Conservation (phyloP, 2,329 filamentous ascomycete genomes). For the Alternaria sp. region DNA sequence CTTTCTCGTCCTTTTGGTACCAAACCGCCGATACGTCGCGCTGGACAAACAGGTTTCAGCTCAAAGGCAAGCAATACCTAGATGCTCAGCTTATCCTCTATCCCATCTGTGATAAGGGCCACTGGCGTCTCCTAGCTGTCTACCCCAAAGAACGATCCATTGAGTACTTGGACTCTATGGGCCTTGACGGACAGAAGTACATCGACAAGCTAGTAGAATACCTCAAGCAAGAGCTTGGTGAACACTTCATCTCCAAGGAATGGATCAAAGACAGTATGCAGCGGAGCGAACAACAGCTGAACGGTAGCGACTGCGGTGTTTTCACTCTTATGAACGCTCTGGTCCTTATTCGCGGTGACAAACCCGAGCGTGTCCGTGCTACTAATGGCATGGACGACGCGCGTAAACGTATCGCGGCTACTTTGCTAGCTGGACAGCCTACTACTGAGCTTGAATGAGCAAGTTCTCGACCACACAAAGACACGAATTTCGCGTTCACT, state of each 20-base stretch:
- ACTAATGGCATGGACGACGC: conserved; percentile 66
- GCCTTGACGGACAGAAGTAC: conserved; percentile 51
- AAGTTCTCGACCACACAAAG: not conserved
- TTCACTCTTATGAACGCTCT: conserved; percentile 78
- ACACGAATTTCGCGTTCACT: not conserved
- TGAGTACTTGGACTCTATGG: conserved; percentile 74
- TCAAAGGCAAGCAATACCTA: conserved; percentile 64
- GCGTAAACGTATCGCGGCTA: conserved; percentile 68
- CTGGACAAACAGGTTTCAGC: conserved; percentile 56
- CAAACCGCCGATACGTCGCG: conserved; percentile 58
- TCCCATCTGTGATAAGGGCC: conserved; percentile 69
- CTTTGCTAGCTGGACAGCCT: conserved; percentile 66
- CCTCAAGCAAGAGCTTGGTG: conserved; percentile 66
- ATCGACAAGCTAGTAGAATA: conserved; percentile 56
- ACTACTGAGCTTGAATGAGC: conserved; percentile 39
- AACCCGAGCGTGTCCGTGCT: conserved; percentile 55
- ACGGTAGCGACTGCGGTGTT: conserved; percentile 78
- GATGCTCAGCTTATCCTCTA: conserved; percentile 73
- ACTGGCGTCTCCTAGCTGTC: conserved; percentile 78
- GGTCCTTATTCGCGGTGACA: conserved; percentile 58
- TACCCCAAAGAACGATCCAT: conserved; percentile 67
- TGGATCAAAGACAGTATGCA: conserved; percentile 65
- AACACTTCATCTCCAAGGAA: conserved; percentile 63
- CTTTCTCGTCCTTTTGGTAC: conserved; percentile 73
- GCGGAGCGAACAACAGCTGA: conserved; percentile 65